Base-by-base conservation (phyloP, 768 basidiomycete genomes). In the Gloeostereum incarnatum region DNA sequence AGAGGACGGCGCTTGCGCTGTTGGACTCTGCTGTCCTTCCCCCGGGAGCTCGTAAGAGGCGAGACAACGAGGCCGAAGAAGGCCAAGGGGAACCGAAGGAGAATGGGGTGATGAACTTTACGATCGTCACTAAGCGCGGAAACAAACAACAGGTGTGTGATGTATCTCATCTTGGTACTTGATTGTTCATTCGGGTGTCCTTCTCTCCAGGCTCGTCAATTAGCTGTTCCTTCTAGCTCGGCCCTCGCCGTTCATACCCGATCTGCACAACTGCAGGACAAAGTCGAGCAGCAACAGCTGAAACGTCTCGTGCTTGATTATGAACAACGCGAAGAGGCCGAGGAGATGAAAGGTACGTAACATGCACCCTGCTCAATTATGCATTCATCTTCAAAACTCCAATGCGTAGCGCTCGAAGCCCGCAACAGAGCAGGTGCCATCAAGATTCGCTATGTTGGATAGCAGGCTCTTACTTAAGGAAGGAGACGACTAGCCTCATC, bases 211-310 rank as follows among this genome's bases (percentile, higher is more conserved):
- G 71, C 73, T 16, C 85, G 88, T n/a, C 78, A 88, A 52, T 69
- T 99, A 31, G 81, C 89, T 33, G 79, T 99, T 30, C 96, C 96
- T 7, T 65, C 87, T 6, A 81, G 77, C 47, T 90, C 94, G 6
- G 69, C 90, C 2, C 68, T 99, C 21, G 96, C 94, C 1, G 70
- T 92, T 35, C 90, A 96, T 50, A 93, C 92, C 2, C 78, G 83
- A 21, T 77, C 85, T 2, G 89, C 96, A 30, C 96, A 97, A 52
- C 65, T 88, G 45, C 91, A 92, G 55, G 91, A 93, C 59, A 88
- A 83, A 60, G 90, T 88, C 5, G 96, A 99, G 54, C 94, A 98
- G 49, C 91, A 98, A 57, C 89, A 97, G 44, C 64, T 99, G 48
- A 99, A 99, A 65, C 78, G 81, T n/a, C 71, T 98, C 14, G 96